phyloP scores from a whole-genome alignment of 129 eudicot genomes.

The Artemisia argyi region DNA sequence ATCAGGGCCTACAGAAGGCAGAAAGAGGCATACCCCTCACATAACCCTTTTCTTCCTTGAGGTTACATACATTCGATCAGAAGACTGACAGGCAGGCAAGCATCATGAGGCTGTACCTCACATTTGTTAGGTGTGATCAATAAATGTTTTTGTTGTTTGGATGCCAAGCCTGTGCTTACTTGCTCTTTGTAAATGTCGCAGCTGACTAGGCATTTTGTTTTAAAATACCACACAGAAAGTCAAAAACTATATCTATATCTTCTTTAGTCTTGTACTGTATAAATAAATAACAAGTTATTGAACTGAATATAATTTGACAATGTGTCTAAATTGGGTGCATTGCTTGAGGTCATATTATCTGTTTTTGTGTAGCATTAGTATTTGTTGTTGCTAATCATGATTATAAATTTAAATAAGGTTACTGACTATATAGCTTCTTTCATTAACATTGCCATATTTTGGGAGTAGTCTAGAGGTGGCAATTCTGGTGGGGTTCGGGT shows the following conservation, averaged over 20 bases:
- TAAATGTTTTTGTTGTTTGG: background rate
- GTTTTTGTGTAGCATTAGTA: too few species aligned
- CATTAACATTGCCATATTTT: too few species aligned
- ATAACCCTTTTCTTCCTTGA: constrained; percentile 74
- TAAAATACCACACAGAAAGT: too few species aligned
- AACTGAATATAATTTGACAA: background rate
- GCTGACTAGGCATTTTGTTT: background rate
- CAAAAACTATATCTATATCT: background rate
- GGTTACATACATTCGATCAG: constrained; percentile 1
- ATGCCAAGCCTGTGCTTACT: constrained; percentile 1
- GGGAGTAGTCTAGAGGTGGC: too few species aligned
- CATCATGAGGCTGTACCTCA: background rate
- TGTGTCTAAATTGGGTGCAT: background rate
- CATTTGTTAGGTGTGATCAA: constrained; percentile 5
- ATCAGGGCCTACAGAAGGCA: constrained; percentile 73
- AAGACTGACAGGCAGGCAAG: background rate
- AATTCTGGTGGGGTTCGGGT: too few species aligned
- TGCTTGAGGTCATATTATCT: background rate
- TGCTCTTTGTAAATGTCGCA: constrained; percentile 18
- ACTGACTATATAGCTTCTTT: too few species aligned
- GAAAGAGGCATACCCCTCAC: constrained; percentile 64
- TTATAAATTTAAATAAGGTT: too few species aligned
- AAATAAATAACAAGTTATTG: background rate
- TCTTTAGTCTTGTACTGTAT: background rate
- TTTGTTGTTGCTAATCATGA: too few species aligned